Percentiles rank a stretch among this genome's conserved stretches.
Evolutionary conservation across 2,329 filamentous ascomycete species (phyloP).

Genomic region (Diplodia seriata): DNA sequence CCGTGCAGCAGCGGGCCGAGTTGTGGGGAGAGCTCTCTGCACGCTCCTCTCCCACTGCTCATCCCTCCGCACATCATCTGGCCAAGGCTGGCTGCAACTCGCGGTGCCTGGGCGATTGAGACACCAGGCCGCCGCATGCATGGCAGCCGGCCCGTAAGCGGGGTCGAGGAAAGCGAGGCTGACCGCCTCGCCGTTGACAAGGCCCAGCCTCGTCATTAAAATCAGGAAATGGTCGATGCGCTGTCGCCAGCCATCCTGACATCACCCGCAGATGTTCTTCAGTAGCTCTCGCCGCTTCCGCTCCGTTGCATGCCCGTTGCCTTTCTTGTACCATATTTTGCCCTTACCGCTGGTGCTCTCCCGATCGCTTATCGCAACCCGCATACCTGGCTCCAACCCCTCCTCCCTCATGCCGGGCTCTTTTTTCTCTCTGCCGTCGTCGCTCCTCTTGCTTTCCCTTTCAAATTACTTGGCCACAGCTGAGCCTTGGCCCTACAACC

Average conservation of each 20-base stretch:
- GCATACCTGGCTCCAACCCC: constrained; percentile 5
- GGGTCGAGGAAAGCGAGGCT: constrained; percentile 6
- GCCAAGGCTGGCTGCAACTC: constrained; percentile 11
- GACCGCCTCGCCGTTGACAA: background rate
- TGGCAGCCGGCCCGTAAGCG: constrained; percentile 6
- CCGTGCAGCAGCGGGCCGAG: constrained; percentile 21
- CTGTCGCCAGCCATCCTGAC: constrained; percentile 28
- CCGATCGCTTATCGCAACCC: constrained; percentile 16
- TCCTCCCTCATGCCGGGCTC: constrained; percentile 19
- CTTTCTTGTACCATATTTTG: constrained; percentile 25
- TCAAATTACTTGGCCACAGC: constrained; percentile 11
- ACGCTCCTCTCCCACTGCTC: background rate
- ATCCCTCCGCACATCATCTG: constrained; percentile 26
- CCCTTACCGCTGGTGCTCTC: constrained; percentile 1
- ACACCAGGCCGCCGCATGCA: background rate
- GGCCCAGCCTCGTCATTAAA: constrained; percentile 27
- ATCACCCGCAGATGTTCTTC: constrained; percentile 1
- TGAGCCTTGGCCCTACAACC: constrained; percentile 54
- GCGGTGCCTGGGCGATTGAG: constrained; percentile 19
- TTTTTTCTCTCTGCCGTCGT: constrained; percentile 25
- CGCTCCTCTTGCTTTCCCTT: constrained; percentile 19
- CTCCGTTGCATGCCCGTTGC: constrained; percentile 7
- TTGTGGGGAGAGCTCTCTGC: constrained; percentile 16
- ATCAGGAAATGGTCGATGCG: constrained; percentile 20
- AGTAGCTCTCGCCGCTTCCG: constrained; percentile 4